A percentile compares a stretch with the other conserved stretches of the same genome.
These are phyloP conservation scores for Colletotrichum camelliae DNA, from an alignment of 2,329 filamentous ascomycete species.

Conservation along the genomic window DNA sequence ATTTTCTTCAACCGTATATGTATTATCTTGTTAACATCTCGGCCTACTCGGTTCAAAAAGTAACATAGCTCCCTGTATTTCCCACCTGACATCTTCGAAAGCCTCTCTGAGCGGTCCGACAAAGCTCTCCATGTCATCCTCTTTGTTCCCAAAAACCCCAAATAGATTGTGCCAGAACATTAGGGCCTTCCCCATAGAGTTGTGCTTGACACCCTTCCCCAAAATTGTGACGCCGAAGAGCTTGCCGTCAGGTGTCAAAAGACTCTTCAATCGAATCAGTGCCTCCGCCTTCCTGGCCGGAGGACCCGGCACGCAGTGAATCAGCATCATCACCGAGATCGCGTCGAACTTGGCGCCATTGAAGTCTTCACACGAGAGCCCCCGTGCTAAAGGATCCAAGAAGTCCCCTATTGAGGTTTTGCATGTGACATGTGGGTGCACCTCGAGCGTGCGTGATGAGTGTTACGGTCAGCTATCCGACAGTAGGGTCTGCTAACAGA, in stretches of 20 bases:
- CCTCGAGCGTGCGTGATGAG: background rate
- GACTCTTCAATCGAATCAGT: conserved; percentile 6
- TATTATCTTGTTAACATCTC: background rate
- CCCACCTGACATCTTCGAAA: background rate
- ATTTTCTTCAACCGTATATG: background rate
- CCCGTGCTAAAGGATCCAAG: background rate
- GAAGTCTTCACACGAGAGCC: background rate
- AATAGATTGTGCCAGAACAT: conserved; percentile 10
- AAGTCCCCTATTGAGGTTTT: conserved; percentile 5
- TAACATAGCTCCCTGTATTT: background rate
- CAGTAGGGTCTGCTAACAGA: no score
- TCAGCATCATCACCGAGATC: conserved; percentile 16
- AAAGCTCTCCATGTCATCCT: conserved; percentile 1
- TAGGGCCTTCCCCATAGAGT: background rate
- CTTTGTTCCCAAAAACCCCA: background rate
- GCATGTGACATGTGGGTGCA: background rate
- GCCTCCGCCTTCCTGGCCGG: conserved; percentile 23
- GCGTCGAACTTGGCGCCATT: background rate
- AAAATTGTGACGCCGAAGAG: conserved; percentile 32
- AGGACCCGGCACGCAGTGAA: conserved; percentile 30
- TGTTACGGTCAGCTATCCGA: no score
- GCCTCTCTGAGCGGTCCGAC: background rate
- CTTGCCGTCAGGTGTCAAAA: conserved; percentile 24
- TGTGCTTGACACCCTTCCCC: conserved; percentile 1
- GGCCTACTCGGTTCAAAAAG: conserved; percentile 7